Evolutionary conservation across 371 early-diverging fungal species (phyloP).

Genomic region (Mucor ambiguus): DNA sequence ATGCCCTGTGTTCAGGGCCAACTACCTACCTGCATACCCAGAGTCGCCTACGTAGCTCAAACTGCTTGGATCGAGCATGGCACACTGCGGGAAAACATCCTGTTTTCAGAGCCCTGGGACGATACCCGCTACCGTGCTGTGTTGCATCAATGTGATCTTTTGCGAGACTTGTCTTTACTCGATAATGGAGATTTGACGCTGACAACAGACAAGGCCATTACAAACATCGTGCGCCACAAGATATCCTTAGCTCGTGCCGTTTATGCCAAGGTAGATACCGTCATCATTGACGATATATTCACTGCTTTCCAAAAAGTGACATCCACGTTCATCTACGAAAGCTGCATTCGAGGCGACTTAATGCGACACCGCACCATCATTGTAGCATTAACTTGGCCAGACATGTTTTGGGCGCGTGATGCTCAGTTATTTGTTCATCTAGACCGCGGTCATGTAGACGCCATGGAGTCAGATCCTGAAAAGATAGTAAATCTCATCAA

Average conservation of each 20-base stretch:
- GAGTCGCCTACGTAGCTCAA: slow-evolving; percentile 75
- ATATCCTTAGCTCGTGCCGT: slow-evolving; percentile 78
- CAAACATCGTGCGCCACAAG: slow-evolving; percentile 70
- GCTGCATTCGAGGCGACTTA: slow-evolving; percentile 67
- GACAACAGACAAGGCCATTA: neutral
- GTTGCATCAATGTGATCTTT: slow-evolving; percentile 65
- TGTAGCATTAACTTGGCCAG: slow-evolving; percentile 76
- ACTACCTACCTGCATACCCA: slow-evolving; percentile 39
- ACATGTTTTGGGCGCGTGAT: slow-evolving; percentile 66
- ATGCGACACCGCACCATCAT: slow-evolving; percentile 77
- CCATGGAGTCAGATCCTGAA: slow-evolving; percentile 16
- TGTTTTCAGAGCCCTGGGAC: slow-evolving; percentile 77
- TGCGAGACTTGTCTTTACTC: slow-evolving; percentile 77
- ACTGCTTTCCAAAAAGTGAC: slow-evolving; percentile 63
- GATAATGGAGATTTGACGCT: slow-evolving; percentile 80
- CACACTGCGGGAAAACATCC: slow-evolving; percentile 80
- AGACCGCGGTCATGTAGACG: neutral
- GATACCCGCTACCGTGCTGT: slow-evolving; percentile 67
- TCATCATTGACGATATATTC: slow-evolving; percentile 75
- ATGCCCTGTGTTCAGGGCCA: slow-evolving; percentile 52
- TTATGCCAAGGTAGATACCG: slow-evolving; percentile 64
- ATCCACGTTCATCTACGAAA: slow-evolving; percentile 62
- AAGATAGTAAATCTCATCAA: slow-evolving; percentile 19
- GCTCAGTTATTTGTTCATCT: slow-evolving; percentile 61
- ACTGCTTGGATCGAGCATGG: slow-evolving; percentile 82